Evolutionary conservation across 176 grass and related monocot genomes (phyloP), one percentile per base, ranked within the genome.

Genomic region (Oryza rufipogon): DNA sequence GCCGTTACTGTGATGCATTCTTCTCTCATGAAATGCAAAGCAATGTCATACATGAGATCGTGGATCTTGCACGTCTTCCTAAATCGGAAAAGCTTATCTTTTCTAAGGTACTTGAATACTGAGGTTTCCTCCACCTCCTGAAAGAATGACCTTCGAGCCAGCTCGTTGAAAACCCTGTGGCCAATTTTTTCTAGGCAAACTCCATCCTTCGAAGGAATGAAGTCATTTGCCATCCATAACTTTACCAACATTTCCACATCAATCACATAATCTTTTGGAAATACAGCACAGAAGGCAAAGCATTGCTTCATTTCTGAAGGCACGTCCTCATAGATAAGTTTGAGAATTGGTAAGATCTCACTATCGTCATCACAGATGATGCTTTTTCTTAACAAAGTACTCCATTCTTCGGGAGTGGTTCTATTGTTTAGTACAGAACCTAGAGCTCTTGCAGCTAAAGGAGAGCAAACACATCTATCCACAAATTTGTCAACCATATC

Each of bases 391-490:
- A 87, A 23, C 30, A 87, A n/a, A 61, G 33, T 32, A 0, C 0
- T 9, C 86, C 79, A 76, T 20, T 83, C 71, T 44, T 22, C 19
- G 0, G 6, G 15, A 20, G 73, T 79, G 48, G 0, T 5, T 63
- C 70, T 87, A 4, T 12, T 44, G 28, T 22, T 75, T 71, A 87
- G 52, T 75, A 87, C 38, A n/a, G 41, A 45, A 20, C 71, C 30
- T 4, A 83, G 11, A 10, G 85, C 11, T 25, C 68, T 87, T 30
- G 73, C 77, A 11, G 63, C 79, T 17, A 76, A 25, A 4, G 76
- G 84, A 61, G 71, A 86, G 45, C 84, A 54, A 33, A 0, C 42
- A 73, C 84, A 86, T 25, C 36, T 76, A 1, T 45, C 5, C 11
- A 32, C 78, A 64, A 77, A 38, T 10, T 66, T 33, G 23, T n/a